phyloP scores from a whole-genome alignment of 345 rosid species.

The Kernera saxatilis region DNA sequence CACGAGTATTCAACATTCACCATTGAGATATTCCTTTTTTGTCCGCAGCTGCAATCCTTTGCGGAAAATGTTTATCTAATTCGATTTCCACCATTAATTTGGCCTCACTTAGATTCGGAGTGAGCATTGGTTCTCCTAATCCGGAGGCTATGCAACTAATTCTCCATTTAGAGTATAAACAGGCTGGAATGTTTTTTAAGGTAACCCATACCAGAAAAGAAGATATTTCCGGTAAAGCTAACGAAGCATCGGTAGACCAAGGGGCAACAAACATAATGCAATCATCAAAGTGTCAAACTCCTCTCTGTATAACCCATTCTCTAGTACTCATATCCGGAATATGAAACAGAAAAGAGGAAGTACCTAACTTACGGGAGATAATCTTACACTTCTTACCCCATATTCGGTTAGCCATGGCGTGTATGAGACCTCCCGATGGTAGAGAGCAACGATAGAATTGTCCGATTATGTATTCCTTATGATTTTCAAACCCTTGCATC shows the following conservation, averaged over 20 bases:
- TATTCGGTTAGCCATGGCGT: not conserved
- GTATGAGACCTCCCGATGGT: not conserved
- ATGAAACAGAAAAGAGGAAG: not conserved
- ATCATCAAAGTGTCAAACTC: not conserved
- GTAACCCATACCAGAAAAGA: not conserved
- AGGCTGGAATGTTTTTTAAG: not conserved
- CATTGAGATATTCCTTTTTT: not conserved
- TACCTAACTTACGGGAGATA: not conserved
- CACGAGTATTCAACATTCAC: not conserved
- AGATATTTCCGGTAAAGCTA: not conserved
- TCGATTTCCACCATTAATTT: not conserved
- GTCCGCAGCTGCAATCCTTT: not conserved
- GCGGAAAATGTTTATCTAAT: not conserved
- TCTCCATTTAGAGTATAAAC: not conserved
- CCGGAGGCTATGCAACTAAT: too few species aligned
- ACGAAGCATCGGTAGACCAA: not conserved
- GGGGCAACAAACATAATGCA: not conserved
- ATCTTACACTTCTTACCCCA: not conserved
- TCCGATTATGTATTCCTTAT: too few species aligned
- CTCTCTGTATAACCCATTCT: not conserved
- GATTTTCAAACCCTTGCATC: too few species aligned
- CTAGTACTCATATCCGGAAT: not conserved
- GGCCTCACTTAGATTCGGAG: too few species aligned
- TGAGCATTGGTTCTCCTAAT: too few species aligned
- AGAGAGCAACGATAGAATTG: too few species aligned